These are phyloP conservation scores for Epichloe brachyelytri DNA, from an alignment of 2,329 filamentous ascomycete species.

Conservation along the genomic window DNA sequence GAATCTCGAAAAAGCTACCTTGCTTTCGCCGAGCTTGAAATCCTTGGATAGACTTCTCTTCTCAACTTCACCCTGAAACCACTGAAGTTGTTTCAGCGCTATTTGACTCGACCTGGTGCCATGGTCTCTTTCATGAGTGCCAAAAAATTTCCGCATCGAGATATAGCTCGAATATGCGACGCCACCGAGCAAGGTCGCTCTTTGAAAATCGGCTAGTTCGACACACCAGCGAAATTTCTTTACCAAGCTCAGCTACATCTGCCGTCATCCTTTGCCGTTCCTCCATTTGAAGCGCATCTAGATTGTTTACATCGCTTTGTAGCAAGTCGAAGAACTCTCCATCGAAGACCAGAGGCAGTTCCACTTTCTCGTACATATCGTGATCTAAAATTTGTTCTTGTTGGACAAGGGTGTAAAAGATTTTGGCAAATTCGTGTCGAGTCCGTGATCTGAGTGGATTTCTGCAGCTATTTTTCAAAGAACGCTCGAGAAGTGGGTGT, in stretches of 20 bases:
- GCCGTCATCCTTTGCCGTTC: conserved; percentile 51
- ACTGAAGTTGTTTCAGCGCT: conserved; percentile 54
- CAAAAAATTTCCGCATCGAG: conserved; percentile 77
- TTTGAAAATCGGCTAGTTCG: conserved; percentile 49
- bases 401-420: not conserved
- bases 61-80: conserved; percentile 58
- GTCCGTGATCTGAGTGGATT: conserved; percentile 14
- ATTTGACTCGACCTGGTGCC: conserved; percentile 52
- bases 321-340: conserved; percentile 69
- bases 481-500: conserved; percentile 51
- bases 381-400: not conserved
- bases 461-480: conserved; percentile 44
- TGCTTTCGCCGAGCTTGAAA: conserved; percentile 56
- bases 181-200: conserved; percentile 62
- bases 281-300: conserved; percentile 54
- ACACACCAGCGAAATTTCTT: conserved; percentile 50
- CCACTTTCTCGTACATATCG: conserved; percentile 31
- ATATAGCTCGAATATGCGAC: conserved; percentile 71
- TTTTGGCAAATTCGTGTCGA: not conserved
- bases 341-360: conserved; percentile 66
- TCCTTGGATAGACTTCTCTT: conserved; percentile 42
- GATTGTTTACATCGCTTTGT: conserved; percentile 53
- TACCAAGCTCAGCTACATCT: conserved; percentile 52
- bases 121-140: conserved; percentile 57
- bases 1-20: conserved; percentile 53